phyloP scores from a whole-genome alignment of 2,329 filamentous ascomycete species.

The Venturia nashicola region DNA sequence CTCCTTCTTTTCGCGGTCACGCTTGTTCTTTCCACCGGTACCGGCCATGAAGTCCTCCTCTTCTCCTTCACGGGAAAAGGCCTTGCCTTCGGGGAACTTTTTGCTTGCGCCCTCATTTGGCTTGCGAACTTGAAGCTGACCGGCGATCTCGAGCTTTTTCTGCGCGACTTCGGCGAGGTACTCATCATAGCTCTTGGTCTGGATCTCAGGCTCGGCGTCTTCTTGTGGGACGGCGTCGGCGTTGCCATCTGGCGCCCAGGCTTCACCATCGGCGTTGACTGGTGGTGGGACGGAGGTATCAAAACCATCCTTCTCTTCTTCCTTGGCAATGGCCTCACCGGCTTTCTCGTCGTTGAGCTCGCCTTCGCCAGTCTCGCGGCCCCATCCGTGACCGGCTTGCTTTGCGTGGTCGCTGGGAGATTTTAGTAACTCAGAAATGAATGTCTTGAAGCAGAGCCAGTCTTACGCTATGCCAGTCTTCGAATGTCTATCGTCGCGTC shows the following conservation, averaged over 20 bases:
- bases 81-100: slow-evolving; percentile 85
- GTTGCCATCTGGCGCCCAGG: slow-evolving; percentile 13
- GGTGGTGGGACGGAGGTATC: slow-evolving; percentile 29
- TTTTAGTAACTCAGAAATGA: neutral
- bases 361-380: slow-evolving; percentile 65
- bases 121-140: slow-evolving; percentile 63
- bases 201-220: slow-evolving; percentile 56
- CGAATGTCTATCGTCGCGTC: slow-evolving; percentile 47
- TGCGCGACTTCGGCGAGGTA: slow-evolving; percentile 68
- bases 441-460: neutral
- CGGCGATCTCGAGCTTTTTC: slow-evolving; percentile 64
- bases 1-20: slow-evolving; percentile 81
- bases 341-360: slow-evolving; percentile 87
- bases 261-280: slow-evolving; percentile 34
- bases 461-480: slow-evolving; percentile 47
- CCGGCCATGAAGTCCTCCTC: slow-evolving; percentile 66
- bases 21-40: slow-evolving; percentile 60
- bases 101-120: slow-evolving; percentile 90
- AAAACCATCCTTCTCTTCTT: slow-evolving; percentile 62
- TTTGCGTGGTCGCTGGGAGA: slow-evolving; percentile 61
- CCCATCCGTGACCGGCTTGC: slow-evolving; percentile 84
- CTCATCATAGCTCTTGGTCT: slow-evolving; percentile 78
- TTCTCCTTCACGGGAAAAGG: slow-evolving; percentile 40
- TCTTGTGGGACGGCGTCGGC: slow-evolving; percentile 29
- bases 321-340: slow-evolving; percentile 76